phyloP scores from a whole-genome alignment of 108 stramenopile genomes.

The Nannochloropsis gaditana region DNA sequence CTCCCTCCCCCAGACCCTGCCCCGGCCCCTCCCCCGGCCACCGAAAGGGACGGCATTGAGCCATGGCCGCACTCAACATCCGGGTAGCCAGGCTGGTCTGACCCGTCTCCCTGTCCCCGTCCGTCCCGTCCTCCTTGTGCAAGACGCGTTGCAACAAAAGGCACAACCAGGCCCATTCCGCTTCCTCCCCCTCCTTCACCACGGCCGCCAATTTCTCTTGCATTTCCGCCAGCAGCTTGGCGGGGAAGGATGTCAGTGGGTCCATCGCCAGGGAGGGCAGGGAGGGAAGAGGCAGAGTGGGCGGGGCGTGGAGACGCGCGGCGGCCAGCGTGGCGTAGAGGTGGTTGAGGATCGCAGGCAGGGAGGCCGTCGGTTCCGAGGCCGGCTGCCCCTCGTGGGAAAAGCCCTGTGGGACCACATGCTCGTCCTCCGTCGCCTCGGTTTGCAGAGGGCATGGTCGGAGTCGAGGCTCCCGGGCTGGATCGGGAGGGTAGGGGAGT shows the following conservation, averaged over 20 bases:
- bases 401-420: no score
- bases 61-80: no score
- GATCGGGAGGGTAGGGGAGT: background rate
- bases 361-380: background rate
- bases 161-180: background rate
- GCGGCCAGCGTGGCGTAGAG: background rate
- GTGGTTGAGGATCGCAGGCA: background rate
- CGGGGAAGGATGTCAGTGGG: background rate
- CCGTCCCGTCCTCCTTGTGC: background rate
- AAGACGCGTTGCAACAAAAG: background rate
- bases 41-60: no score
- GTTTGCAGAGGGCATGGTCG: no score
- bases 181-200: background rate
- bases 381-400: no score
- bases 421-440: no score
- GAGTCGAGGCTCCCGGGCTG: background rate
- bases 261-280: background rate
- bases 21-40: no score
- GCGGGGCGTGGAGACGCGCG: background rate
- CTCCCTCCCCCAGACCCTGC: background rate
- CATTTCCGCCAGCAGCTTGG: background rate
- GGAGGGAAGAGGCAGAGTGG: background rate
- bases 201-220: background rate
- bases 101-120: background rate
- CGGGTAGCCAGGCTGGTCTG: no score